Evolutionary conservation across 805 yeast genomes (phyloP).

Genomic region (Ogataea henricii): DNA sequence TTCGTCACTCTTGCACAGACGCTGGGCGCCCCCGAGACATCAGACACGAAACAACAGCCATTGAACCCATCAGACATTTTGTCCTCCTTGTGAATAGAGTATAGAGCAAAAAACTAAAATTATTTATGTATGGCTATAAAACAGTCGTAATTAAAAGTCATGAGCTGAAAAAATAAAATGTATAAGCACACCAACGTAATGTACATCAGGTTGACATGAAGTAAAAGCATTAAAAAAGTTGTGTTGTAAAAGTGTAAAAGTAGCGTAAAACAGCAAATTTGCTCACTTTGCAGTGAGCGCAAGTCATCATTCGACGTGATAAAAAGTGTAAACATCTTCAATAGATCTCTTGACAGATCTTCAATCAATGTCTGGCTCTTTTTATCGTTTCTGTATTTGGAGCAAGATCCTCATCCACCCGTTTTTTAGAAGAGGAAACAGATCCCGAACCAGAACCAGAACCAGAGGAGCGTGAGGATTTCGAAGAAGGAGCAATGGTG

Average conservation of each 20-base stretch:
- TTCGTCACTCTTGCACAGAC: constrained; percentile 23
- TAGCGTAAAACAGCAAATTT: constrained; percentile 4
- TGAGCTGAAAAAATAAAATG: constrained; percentile 2
- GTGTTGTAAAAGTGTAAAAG: neutral
- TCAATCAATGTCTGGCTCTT: constrained; percentile 3
- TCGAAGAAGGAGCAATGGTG: constrained; percentile 3
- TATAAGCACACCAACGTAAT: neutral
- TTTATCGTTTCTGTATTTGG: neutral
- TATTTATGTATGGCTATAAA: constrained; percentile 11
- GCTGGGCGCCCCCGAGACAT: constrained; percentile 5
- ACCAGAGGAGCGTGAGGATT: neutral
- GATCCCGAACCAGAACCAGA: neutral
- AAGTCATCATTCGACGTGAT: neutral
- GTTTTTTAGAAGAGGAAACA: constrained; percentile 1
- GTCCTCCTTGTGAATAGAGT: constrained; percentile 5
- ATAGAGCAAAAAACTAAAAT: constrained; percentile 2
- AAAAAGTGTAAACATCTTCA: neutral
- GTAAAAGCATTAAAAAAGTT: constrained; percentile 3
- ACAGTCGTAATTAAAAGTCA: constrained; percentile 10
- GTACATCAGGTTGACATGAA: constrained; percentile 1
- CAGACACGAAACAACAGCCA: neutral
- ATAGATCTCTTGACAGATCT: no score
- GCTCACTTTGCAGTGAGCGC: neutral
- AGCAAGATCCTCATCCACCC: constrained; percentile 1
- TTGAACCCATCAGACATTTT: constrained; percentile 18